Conservation (phyloP, 2,329 filamentous ascomycete genomes). For the Talaromyces piceae region DNA sequence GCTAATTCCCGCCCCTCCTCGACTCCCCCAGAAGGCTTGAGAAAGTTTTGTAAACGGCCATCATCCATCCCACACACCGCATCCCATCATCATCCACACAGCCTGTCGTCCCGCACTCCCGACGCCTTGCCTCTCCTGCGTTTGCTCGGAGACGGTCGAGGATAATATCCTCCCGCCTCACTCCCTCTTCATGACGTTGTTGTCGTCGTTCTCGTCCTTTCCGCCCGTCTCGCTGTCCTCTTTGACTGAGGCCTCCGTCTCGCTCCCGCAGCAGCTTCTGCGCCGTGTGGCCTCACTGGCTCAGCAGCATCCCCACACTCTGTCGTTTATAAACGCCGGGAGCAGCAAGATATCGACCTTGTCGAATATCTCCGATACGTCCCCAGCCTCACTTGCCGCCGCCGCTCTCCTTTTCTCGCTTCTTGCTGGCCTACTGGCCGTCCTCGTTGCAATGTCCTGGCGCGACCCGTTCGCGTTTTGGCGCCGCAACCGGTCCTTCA, state of each 20-base stretch:
- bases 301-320: conserved; percentile 10
- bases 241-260: conserved; percentile 30
- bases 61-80: too few relatives aligned
- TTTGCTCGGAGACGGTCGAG: not conserved
- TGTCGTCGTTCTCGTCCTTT: conserved; percentile 23
- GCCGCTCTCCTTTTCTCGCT: conserved; percentile 21
- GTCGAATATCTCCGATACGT: too few relatives aligned
- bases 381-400: too few relatives aligned
- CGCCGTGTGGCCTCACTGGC: conserved; percentile 21
- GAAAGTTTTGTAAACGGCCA: too few relatives aligned
- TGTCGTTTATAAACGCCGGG: not conserved
- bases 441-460: conserved; percentile 30
- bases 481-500: conserved; percentile 24
- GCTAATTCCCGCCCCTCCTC: too few relatives aligned
- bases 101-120: too few relatives aligned
- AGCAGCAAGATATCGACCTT: not conserved
- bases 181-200: conserved; percentile 29
- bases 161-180: too few relatives aligned
- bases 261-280: conserved; percentile 29
- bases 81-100: not conserved
- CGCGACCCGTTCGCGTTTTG: conserved; percentile 25
- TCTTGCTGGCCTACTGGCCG: conserved; percentile 21
- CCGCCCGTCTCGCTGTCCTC: conserved; percentile 29
- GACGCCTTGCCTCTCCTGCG: not conserved
- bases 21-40: too few relatives aligned